Evolutionary conservation across 495 filamentous ascomycete genomes (phyloP).

Genomic region (Cercophora newfieldiana): DNA sequence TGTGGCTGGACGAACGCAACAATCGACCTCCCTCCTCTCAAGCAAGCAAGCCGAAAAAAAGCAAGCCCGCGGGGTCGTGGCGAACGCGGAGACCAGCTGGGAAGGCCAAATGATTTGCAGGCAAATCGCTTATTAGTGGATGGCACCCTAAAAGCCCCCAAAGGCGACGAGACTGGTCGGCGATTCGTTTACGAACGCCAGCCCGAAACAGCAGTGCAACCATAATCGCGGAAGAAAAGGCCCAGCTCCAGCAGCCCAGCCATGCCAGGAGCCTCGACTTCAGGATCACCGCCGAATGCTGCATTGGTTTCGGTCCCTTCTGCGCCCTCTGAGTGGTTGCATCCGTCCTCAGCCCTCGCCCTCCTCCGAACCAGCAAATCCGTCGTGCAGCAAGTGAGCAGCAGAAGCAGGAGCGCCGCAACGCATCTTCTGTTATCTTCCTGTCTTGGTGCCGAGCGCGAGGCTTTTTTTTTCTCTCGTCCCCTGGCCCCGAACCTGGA

Average conservation of each 20-base stretch:
- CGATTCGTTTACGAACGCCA: slow-evolving; percentile 24
- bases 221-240: slow-evolving; percentile 10
- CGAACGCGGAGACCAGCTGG: background rate
- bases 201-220: slow-evolving; percentile 21
- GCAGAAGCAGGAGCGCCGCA: background rate
- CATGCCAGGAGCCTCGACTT: slow-evolving; percentile 1
- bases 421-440: background rate
- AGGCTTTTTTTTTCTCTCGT: background rate
- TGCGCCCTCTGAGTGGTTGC: background rate
- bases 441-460: background rate
- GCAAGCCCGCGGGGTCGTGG: slow-evolving; percentile 9
- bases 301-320: slow-evolving; percentile 4
- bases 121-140: slow-evolving; percentile 17
- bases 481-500: no score
- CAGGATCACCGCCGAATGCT: slow-evolving; percentile 2
- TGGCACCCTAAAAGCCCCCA: slow-evolving; percentile 18
- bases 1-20: slow-evolving; percentile 22
- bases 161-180: slow-evolving; percentile 16
- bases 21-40: no score
- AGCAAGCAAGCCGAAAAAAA: no score
- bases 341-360: background rate
- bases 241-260: no score
- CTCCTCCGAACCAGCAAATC: no score
- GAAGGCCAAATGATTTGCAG: slow-evolving; percentile 28
- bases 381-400: background rate